phyloP scores from a whole-genome alignment of 2,329 filamentous ascomycete species.

The Dactylellina leptospora region DNA sequence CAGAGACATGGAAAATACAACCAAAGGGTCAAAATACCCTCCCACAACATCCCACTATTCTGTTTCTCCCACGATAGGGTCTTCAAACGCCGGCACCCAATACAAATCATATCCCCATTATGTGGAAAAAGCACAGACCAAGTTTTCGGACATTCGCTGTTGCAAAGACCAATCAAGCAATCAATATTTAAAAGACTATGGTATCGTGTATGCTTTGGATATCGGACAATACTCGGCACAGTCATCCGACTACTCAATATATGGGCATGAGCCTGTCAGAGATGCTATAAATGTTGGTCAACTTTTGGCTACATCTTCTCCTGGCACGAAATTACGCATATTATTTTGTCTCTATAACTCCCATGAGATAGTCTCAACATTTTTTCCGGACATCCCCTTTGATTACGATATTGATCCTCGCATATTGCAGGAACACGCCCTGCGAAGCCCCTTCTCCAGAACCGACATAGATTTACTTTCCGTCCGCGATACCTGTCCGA shows the following conservation, averaged over 20 bases:
- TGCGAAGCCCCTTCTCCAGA: background rate
- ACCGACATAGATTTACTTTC: background rate
- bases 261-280: background rate
- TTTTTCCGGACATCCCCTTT: background rate
- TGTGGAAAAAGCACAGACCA: background rate
- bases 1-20: no score
- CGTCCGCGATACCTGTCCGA: constrained; percentile 12
- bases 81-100: no score
- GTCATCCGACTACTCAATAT: background rate
- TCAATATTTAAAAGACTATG: background rate
- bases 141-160: background rate
- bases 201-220: background rate
- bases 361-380: background rate
- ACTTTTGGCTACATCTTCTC: background rate
- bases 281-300: background rate
- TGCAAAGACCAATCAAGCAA: no score
- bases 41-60: no score
- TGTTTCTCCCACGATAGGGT: no score
- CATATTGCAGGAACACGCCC: constrained; percentile 4
- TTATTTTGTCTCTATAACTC: constrained; percentile 1
- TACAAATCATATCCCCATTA: no score
- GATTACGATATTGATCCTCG: constrained; percentile 37
- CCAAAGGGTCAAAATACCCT: no score
- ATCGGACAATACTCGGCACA: constrained; percentile 16
- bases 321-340: constrained; percentile 22